Conservation (phyloP, 2,329 filamentous ascomycete genomes). For the Chaetomiaceae sp. region DNA sequence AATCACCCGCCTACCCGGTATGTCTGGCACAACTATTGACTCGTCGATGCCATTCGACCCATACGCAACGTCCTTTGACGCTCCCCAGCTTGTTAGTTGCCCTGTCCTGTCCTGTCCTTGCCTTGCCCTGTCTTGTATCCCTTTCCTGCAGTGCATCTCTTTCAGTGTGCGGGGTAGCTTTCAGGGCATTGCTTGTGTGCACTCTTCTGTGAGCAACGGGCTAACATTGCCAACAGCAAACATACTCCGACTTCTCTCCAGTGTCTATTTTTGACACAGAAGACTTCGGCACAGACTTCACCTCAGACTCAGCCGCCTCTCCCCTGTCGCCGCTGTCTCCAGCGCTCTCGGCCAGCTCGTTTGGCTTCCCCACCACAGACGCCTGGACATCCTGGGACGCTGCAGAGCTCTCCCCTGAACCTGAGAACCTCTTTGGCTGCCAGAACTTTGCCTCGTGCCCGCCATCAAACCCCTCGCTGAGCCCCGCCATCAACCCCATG, state of each 20-base stretch:
- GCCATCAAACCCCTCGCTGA: slow-evolving; percentile 24
- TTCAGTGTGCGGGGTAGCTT: too few relatives aligned
- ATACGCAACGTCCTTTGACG: slow-evolving; percentile 20
- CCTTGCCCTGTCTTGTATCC: background rate
- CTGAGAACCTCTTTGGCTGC: slow-evolving; percentile 30
- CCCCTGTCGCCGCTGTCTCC: slow-evolving; percentile 32
- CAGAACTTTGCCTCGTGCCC: slow-evolving; percentile 29
- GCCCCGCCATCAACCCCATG: slow-evolving; percentile 34
- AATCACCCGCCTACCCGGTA: slow-evolving; percentile 6
- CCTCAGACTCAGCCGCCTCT: slow-evolving; percentile 34
- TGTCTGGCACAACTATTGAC: slow-evolving; percentile 18
- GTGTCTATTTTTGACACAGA: slow-evolving; percentile 29
- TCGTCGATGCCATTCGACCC: slow-evolving; percentile 21
- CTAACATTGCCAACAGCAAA: slow-evolving; percentile 15
- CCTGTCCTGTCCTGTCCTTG: too few relatives aligned
- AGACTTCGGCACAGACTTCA: slow-evolving; percentile 32
- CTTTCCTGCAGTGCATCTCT: background rate
- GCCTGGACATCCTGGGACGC: slow-evolving; percentile 32
- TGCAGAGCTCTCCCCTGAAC: slow-evolving; percentile 27
- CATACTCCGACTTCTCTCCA: slow-evolving; percentile 27
- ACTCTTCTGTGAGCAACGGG: too few relatives aligned
- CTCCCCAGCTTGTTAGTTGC: slow-evolving; percentile 21
- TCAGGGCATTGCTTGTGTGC: too few relatives aligned
- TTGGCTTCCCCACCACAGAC: slow-evolving; percentile 26
- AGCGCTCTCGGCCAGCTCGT: slow-evolving; percentile 29